A percentile compares a stretch with the other conserved stretches of the same genome.
Conservation (phyloP, 805 yeast genomes). For the Maudiozyma saulgeensis region DNA sequence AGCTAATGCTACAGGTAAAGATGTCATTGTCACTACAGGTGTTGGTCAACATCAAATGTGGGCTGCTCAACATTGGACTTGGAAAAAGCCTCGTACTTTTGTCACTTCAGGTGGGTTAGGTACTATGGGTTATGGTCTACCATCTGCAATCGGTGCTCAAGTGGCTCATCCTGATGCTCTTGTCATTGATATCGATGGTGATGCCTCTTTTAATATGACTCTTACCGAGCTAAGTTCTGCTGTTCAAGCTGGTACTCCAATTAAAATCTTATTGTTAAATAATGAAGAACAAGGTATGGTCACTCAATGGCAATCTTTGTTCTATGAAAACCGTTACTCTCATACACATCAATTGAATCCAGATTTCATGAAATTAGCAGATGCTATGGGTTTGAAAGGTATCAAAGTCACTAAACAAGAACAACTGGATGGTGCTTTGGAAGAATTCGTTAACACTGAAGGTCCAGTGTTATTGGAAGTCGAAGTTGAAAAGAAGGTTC, state of each 20-base stretch:
- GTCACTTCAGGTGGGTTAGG: constrained; percentile 99
- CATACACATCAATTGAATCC: constrained; percentile 97
- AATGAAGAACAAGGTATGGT: constrained; percentile 99
- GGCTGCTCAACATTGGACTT: constrained; percentile 97
- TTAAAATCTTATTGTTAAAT: constrained; percentile 80
- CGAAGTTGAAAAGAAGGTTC: constrained; percentile 77
- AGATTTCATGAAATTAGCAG: constrained; percentile 84
- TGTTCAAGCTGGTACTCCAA: constrained; percentile 85
- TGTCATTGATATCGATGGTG: constrained; percentile 97
- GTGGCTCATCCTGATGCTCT: constrained; percentile 89
- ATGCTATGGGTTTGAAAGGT: constrained; percentile 86
- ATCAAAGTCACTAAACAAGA: constrained; percentile 62
- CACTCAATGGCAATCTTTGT: constrained; percentile 97
- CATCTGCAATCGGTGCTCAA: constrained; percentile 98
- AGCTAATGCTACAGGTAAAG: constrained; percentile 46
- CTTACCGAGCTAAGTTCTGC: constrained; percentile 88
- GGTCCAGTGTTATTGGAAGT: constrained; percentile 93
- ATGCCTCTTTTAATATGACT: constrained; percentile 98
- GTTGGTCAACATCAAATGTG: constrained; percentile 99
- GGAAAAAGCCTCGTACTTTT: constrained; percentile 87
- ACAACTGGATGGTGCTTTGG: constrained; percentile 48
- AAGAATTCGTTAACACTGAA: constrained; percentile 61
- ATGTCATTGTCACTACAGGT: constrained; percentile 89
- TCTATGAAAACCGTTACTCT: constrained; percentile 94
- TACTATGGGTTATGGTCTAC: constrained; percentile 96